Evolutionary conservation across 1,284 basidiomycete species (phyloP), one percentile per base, ranked within the genome.

Genomic region (Irpex sp.): DNA sequence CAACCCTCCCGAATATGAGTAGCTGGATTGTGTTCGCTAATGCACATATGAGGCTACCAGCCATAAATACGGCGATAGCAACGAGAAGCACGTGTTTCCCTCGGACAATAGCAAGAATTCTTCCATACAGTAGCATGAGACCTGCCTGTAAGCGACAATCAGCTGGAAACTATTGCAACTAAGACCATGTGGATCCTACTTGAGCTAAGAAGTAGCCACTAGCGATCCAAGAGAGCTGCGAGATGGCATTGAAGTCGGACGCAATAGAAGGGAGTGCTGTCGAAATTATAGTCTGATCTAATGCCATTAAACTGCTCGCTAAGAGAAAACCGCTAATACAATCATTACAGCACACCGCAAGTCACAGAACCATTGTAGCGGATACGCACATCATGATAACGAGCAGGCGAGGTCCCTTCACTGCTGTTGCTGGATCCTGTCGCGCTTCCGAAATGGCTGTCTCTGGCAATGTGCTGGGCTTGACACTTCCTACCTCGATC

Each of bases 1-100:
- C 18, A 10, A 49, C 66, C 24, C 66, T 67, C 24, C 66, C 66
- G 58, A 67, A 67, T 49, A 67, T 67, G 10, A 67, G 38, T 15
- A 67, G 24, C 20, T 67, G 44, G 11, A 58, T 49, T 15, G 66
- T 58, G n/a, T 42, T 42, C 44, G 66, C 11, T 15, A 67, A 15
- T 18, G 66, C 66, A 58, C 66, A 67, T 65, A 67, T 44, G 11
- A 67, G 49, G 24, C 66, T 67, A n/a, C 66, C 66, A 13, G 54
- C 18, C 66, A 58, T 49, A 44, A 67, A 67, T 13, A 58, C 64
- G 10, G 38, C 18, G 42, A 67, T 67, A n/a, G 44, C n/a, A 24
- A 67, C 38, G 49, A 67, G 66, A 27, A 58, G 54, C n/a, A 67
- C 49, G 20, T 20, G 42, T 58, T 67, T 67, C n/a, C 20, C 44